Base-by-base conservation (phyloP, 495 filamentous ascomycete genomes). In the Penicillium angulare region DNA sequence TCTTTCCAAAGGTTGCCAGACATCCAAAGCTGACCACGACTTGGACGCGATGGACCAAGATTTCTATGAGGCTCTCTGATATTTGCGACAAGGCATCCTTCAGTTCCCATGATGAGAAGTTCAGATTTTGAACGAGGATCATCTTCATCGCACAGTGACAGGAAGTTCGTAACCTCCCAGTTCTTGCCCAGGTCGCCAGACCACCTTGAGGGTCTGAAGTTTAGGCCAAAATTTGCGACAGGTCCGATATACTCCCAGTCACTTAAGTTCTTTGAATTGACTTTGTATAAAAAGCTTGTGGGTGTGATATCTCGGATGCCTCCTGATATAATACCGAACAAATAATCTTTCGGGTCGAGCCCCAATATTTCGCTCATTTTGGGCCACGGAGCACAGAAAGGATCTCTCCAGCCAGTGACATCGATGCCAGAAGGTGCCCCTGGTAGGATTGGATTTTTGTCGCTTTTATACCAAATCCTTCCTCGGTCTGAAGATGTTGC, bases 1-100 rank as follows among this genome's bases (percentile, higher is more conserved):
- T n/a, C n/a, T n/a, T n/a, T n/a, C n/a, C n/a, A n/a, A n/a, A 81
- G 50, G 88, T 86, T 15, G 79, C 83, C 69, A 41, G 12, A 41
- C 22, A 41, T 29, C 26, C 26, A 29, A 5, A 29, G 26, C 26
- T 6, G 26, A 29, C 6, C 5, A 29, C 26, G 26, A 29, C 5
- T 10, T 6, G 26, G 5, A 5, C 26, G 5, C 10, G 26, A 10
- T 6, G 26, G 26, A 29, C 5, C 26, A 10, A n/a, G n/a, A n/a
- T n/a, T n/a, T n/a, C n/a, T 29, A 10, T 29, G 26, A 29, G 26
- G n/a, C n/a, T n/a, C n/a, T n/a, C n/a, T 29, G 26, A 10, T 29
- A 10, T 29, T 29, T 29, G 26, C 5, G 26, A 29, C 26, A 5
- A 29, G 6, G 26, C 10, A 5, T 29, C 26, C 26, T 10, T 29